Conservation (phyloP, 352 stramenopile species). For the Phytophthora europaea region DNA sequence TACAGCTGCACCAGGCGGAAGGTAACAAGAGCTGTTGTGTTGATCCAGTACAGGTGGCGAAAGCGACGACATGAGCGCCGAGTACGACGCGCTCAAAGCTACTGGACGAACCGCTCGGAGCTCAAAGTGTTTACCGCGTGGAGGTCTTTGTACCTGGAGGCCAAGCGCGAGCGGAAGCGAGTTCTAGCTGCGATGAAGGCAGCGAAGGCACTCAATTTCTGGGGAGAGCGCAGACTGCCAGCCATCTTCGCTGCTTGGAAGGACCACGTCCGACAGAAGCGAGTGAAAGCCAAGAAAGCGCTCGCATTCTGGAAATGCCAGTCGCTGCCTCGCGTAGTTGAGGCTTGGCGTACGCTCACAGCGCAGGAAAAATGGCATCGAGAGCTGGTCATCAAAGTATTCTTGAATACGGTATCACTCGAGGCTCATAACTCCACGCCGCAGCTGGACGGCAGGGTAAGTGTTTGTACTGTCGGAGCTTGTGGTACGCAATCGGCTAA, state of each 20-base stretch:
- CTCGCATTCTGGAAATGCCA: slow-evolving; percentile 79
- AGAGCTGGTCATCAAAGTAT: slow-evolving; percentile 61
- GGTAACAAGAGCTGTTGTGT: slow-evolving; percentile 49
- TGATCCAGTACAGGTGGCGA: slow-evolving; percentile 73
- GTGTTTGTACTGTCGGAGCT: neutral
- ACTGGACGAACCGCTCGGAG: slow-evolving; percentile 67
- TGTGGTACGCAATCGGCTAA: slow-evolving; percentile 2
- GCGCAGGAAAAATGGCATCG: slow-evolving; percentile 41
- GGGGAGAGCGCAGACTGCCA: slow-evolving; percentile 59
- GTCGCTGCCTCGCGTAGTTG: slow-evolving; percentile 65
- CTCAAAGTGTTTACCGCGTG: slow-evolving; percentile 67
- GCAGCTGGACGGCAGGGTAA: slow-evolving; percentile 58
- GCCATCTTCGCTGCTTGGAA: slow-evolving; percentile 63
- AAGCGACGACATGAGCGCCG: slow-evolving; percentile 54
- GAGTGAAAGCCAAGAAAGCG: slow-evolving; percentile 61
- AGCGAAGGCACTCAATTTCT: slow-evolving; percentile 70
- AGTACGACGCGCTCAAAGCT: slow-evolving; percentile 59
- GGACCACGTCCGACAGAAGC: slow-evolving; percentile 46
- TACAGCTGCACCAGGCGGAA: slow-evolving; percentile 54
- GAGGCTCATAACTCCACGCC: slow-evolving; percentile 76
- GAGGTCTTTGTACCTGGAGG: slow-evolving; percentile 42
- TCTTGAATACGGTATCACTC: slow-evolving; percentile 68
- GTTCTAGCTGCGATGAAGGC: slow-evolving; percentile 41
- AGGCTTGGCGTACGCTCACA: slow-evolving; percentile 52
- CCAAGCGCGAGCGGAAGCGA: slow-evolving; percentile 34